Conservation (phyloP, 371 early-diverging fungal genomes). For the Mortierella sp. region DNA sequence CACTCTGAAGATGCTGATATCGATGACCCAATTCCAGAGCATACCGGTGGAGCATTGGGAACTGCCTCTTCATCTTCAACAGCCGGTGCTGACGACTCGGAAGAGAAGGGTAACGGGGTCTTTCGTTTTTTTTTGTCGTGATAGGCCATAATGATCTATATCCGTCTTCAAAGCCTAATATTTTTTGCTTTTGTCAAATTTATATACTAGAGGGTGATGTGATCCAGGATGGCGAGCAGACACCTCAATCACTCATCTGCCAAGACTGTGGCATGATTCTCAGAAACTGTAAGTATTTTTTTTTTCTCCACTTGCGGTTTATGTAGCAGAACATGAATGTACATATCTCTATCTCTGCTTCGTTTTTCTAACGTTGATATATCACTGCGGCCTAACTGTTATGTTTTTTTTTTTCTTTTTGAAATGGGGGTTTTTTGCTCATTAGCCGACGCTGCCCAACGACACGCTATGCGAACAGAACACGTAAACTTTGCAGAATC, state of each 20-base stretch:
- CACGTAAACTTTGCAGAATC: constrained; percentile 93
- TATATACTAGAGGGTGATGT: constrained; percentile 71
- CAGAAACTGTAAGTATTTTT: constrained; percentile 69
- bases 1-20: constrained; percentile 83
- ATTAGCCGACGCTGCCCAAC: constrained; percentile 79
- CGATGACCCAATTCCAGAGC: constrained; percentile 62
- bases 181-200: neutral
- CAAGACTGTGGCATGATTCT: constrained; percentile 91
- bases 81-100: constrained; percentile 27
- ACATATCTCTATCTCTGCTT: no score
- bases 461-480: constrained; percentile 85
- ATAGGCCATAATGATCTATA: neutral
- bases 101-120: constrained; percentile 54
- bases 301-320: neutral
- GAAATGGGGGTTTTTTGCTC: neutral
- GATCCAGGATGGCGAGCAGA: constrained; percentile 71
- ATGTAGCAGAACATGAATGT: neutral
- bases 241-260: constrained; percentile 84
- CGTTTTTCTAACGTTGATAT: no score
- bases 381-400: neutral
- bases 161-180: neutral
- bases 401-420: neutral
- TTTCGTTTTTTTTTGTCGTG: neutral
- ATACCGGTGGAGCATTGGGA: constrained; percentile 53
- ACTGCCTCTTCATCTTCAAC: constrained; percentile 35